These are phyloP conservation scores for Aspergillus pseudoviridinutans DNA, from an alignment of 2,329 filamentous ascomycete species.

Conservation along the genomic window DNA sequence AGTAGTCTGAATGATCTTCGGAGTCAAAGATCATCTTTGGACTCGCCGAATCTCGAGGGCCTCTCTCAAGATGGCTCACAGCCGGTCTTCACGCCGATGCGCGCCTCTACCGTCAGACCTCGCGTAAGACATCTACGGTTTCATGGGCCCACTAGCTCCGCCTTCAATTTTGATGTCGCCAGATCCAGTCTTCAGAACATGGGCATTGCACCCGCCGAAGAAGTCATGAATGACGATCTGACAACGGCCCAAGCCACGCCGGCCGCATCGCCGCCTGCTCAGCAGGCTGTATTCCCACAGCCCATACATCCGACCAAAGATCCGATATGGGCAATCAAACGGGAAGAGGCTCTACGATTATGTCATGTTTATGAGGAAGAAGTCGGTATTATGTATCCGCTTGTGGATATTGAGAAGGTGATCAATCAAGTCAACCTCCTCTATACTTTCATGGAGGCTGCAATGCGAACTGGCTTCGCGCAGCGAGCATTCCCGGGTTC, in stretches of 20 bases:
- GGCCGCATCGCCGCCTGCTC: conserved; percentile 41
- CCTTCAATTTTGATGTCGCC: conserved; percentile 81
- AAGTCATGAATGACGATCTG: conserved; percentile 57
- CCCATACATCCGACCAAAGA: conserved; percentile 56
- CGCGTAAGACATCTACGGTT: conserved; percentile 62
- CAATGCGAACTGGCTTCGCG: conserved; percentile 55
- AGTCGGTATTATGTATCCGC: conserved; percentile 86
- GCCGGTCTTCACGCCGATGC: conserved; percentile 33
- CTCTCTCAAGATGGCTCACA: conserved; percentile 40
- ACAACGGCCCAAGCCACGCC: conserved; percentile 53
- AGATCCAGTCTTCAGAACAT: conserved; percentile 84
- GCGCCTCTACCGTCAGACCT: conserved; percentile 42
- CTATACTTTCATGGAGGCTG: conserved; percentile 69
- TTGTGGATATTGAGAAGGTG: conserved; percentile 69
- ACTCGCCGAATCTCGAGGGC: conserved; percentile 31
- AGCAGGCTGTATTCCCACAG: conserved; percentile 26
- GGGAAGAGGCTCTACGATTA: conserved; percentile 74
- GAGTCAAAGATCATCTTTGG: conserved; percentile 35
- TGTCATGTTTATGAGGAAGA: conserved; percentile 83
- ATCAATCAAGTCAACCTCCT: conserved; percentile 67
- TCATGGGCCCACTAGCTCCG: conserved; percentile 78
- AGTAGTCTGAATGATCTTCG: conserved; percentile 67
- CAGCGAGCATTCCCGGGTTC: conserved; percentile 51
- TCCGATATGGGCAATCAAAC: conserved; percentile 73
- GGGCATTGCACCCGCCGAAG: conserved; percentile 67